Evolutionary conservation across 306 rosid species (phyloP).

Genomic region (Cicer pinnatifidum): DNA sequence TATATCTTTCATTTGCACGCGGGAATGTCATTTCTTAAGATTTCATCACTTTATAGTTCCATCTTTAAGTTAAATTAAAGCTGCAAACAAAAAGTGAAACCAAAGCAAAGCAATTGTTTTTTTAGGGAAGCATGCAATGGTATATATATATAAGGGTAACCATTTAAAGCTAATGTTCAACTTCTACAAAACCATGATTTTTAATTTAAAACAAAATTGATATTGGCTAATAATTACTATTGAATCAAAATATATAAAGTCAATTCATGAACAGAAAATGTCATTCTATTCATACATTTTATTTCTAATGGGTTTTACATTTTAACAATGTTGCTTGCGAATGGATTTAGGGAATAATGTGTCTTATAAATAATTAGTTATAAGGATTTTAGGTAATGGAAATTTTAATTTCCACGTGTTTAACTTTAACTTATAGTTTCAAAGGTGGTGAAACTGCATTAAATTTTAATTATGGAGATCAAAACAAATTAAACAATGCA

Average conservation of each 20-base stretch:
- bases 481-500: too few species aligned
- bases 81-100: constrained; percentile 52
- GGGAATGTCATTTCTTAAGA: constrained; percentile 62
- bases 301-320: constrained; percentile 21
- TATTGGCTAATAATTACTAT: constrained; percentile 26
- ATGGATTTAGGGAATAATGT: background rate
- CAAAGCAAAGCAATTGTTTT: constrained; percentile 54
- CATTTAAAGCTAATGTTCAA: constrained; percentile 39
- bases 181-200: constrained; percentile 28
- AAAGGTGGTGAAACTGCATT: too few species aligned
- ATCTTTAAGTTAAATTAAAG: constrained; percentile 49
- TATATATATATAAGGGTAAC: background rate
- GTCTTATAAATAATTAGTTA: background rate
- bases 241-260: constrained; percentile 40
- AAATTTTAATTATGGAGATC: too few species aligned
- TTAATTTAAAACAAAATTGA: constrained; percentile 5
- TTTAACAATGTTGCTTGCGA: constrained; percentile 35
- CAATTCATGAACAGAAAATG: constrained; percentile 37
- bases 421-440: too few species aligned
- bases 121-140: constrained; percentile 47
- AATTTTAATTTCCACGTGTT: too few species aligned
- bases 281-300: background rate
- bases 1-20: constrained; percentile 66
- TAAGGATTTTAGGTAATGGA: background rate
- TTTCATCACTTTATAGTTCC: constrained; percentile 51